phyloP scores from a whole-genome alignment of 257 asterid species.

The Solanum chaucha region DNA sequence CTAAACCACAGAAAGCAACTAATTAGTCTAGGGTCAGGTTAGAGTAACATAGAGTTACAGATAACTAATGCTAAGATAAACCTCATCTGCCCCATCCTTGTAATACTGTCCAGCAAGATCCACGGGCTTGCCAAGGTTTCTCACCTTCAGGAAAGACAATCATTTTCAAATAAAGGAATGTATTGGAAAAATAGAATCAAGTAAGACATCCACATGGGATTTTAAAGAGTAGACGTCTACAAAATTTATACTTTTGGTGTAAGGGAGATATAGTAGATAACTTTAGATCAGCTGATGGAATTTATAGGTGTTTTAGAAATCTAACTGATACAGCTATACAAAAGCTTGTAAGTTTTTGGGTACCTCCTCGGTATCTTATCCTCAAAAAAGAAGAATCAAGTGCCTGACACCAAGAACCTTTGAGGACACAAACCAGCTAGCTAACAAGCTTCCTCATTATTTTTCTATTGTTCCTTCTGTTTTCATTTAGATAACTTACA shows the following conservation, averaged over 20 bases:
- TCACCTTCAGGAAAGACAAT: constrained; percentile 49
- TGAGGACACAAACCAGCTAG: background rate
- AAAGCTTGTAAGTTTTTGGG: background rate
- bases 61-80: constrained; percentile 15
- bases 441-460: background rate
- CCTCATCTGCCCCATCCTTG: constrained; percentile 98
- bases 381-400: background rate
- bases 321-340: background rate
- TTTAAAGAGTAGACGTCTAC: background rate
- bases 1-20: constrained; percentile 24
- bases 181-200: background rate
- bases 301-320: background rate
- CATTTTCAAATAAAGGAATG: background rate
- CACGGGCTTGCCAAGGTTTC: constrained; percentile 98
- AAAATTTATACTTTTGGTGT: background rate
- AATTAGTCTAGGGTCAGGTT: background rate
- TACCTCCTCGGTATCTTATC: background rate
- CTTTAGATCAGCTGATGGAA: background rate
- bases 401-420: background rate
- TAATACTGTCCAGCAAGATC: constrained; percentile 90
- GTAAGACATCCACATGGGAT: background rate
- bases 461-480: background rate
- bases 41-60: background rate
- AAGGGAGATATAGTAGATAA: background rate
- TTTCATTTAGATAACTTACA: background rate